phyloP scores from a whole-genome alignment of 441 rosid genomes.

The Gossypium gossypioides region DNA sequence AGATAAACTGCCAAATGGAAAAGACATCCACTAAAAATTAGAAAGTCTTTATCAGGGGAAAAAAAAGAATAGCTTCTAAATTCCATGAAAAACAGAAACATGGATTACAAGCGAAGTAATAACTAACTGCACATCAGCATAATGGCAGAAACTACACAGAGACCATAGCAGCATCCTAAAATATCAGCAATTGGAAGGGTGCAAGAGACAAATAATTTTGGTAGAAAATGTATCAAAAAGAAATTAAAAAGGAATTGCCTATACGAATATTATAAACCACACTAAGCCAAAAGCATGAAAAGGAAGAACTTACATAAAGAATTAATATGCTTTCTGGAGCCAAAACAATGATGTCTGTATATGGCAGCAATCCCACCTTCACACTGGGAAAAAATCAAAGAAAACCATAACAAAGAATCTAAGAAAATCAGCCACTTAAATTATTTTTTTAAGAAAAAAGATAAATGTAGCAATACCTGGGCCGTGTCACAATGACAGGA shows the following conservation, averaged over 20 bases:
- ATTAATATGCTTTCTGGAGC: conserved; percentile 73
- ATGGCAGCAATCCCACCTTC: conserved; percentile 59
- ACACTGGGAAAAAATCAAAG: conserved; percentile 38
- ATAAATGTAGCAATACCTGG: conserved; percentile 42
- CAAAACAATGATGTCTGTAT: conserved; percentile 67
- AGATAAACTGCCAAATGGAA: not conserved
- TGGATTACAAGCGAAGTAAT: not conserved
- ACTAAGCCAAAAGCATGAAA: not conserved
- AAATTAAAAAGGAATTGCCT: not conserved
- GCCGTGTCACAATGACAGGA: conserved; percentile 75
- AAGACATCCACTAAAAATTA: not conserved
- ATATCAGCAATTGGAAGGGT: not conserved
- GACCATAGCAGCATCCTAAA: not conserved
- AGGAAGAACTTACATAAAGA: conserved; percentile 64
- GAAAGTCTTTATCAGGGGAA: not conserved
- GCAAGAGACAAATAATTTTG: not conserved
- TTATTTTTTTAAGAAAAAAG: not conserved
- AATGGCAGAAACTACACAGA: conserved; percentile 1
- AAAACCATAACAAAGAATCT: conserved; percentile 10
- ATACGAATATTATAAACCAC: not conserved
- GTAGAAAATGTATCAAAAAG: not conserved
- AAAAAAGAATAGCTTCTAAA: not conserved
- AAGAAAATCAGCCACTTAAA: conserved; percentile 8
- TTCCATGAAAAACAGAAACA: not conserved
- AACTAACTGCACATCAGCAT: not conserved